Evolutionary conservation across 345 rosid genomes (phyloP).

Genomic region (Psidium guajava): DNA sequence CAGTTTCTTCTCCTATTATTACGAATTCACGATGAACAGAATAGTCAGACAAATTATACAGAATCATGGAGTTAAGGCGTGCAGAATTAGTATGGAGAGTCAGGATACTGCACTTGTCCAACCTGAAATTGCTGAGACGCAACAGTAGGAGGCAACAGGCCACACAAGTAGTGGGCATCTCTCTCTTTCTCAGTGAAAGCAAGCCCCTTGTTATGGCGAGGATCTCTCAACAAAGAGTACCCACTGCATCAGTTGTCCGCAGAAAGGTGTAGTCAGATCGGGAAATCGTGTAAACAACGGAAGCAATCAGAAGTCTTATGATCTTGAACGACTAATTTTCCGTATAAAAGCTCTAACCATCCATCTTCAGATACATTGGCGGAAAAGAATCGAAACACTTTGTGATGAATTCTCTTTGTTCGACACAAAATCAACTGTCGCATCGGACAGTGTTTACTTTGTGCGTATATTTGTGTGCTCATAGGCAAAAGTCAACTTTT

Average conservation of each 20-base stretch:
- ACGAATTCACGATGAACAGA: not conserved
- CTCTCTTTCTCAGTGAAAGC: constrained; percentile 79
- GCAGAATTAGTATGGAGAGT: not conserved
- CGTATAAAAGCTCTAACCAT: not conserved
- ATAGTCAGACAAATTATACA: not conserved
- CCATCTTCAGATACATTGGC: not conserved
- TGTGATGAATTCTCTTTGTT: not conserved
- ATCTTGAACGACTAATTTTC: not conserved
- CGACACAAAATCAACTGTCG: not conserved
- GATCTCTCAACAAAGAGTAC: constrained; percentile 69
- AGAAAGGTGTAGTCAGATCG: not conserved
- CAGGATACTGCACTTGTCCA: not conserved
- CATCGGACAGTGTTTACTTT: not conserved
- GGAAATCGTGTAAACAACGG: not conserved
- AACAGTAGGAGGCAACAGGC: constrained; percentile 72
- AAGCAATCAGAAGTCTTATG: not conserved
- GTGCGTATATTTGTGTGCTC: not conserved
- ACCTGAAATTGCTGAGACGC: constrained; percentile 71
- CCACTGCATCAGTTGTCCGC: constrained; percentile 36
- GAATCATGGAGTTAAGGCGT: not conserved
- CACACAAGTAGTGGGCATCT: constrained; percentile 81
- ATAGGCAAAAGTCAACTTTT: not conserved
- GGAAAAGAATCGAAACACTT: not conserved
- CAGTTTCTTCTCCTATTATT: constrained; percentile 55
- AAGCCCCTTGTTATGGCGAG: constrained; percentile 87